Conservation (phyloP, 192 early-diverging fungal species). For the Coemansia furcata region DNA sequence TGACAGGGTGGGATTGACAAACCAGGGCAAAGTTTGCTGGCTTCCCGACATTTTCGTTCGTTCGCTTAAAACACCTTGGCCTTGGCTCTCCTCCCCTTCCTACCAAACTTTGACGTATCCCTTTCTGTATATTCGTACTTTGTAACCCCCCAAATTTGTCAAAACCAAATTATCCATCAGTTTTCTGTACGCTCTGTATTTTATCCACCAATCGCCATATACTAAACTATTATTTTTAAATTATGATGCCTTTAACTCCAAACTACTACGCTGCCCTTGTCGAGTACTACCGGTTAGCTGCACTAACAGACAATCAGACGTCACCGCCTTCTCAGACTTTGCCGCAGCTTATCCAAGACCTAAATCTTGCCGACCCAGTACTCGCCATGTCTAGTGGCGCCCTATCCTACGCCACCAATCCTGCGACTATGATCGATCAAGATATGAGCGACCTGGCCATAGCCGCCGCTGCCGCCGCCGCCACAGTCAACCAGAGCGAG, state of each 20-base stretch:
- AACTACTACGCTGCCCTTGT: not conserved
- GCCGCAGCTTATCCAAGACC: conserved; percentile 7
- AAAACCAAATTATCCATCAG: not conserved
- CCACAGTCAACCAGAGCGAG: conserved; percentile 1
- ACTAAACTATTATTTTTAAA: not conserved
- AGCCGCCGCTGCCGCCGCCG: conserved; percentile 2
- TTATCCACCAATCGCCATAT: not conserved
- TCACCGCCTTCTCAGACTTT: not conserved
- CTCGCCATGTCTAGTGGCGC: conserved; percentile 15
- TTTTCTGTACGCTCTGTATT: not conserved
- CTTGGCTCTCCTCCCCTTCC: not conserved
- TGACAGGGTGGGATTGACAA: not conserved
- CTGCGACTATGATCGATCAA: not conserved
- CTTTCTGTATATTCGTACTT: not conserved
- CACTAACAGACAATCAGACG: not conserved
- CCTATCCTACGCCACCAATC: conserved; percentile 11
- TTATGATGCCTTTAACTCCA: not conserved
- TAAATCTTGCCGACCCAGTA: not conserved
- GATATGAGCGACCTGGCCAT: conserved; percentile 7
- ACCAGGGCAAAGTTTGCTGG: not conserved
- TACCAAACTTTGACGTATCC: not conserved
- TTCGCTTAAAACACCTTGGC: not conserved
- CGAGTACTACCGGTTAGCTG: not conserved
- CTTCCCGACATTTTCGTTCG: not conserved
- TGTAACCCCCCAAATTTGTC: not conserved